phyloP scores from a whole-genome alignment of 495 filamentous ascomycete genomes.

The Neurospora tetraspora region DNA sequence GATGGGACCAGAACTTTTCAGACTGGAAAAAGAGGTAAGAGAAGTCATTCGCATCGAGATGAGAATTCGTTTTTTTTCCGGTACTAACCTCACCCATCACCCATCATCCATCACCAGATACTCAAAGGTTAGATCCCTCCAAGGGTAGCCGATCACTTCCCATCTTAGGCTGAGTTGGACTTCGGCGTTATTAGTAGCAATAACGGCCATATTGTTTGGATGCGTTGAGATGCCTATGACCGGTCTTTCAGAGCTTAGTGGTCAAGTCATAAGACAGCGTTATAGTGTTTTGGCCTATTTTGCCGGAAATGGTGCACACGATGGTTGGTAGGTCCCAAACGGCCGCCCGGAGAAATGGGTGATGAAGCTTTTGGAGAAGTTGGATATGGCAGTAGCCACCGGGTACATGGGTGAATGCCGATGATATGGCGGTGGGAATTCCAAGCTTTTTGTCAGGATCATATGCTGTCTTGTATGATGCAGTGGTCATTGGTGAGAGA shows the following conservation, averaged over 20 bases:
- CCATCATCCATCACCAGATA: not conserved
- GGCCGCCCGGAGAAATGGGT: not conserved
- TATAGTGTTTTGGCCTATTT: not conserved
- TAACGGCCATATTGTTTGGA: too few species aligned
- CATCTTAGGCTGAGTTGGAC: too few species aligned
- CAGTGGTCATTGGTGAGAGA: rapidly evolving
- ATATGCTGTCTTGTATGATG: not conserved
- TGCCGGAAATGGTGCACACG: not conserved
- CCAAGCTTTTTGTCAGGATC: not conserved
- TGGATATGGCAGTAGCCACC: not conserved
- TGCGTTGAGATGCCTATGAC: too few species aligned
- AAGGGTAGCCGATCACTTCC: not conserved
- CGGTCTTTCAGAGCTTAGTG: not conserved
- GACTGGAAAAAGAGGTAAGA: not conserved
- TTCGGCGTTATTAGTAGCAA: too few species aligned
- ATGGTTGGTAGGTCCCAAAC: not conserved
- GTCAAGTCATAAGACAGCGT: not conserved
- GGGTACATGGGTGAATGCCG: not conserved
- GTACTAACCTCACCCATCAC: not conserved
- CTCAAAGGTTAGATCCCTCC: not conserved
- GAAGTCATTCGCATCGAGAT: not conserved
- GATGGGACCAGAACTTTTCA: too few species aligned
- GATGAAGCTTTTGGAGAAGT: not conserved
- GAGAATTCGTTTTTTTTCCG: not conserved
- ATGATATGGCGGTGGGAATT: not conserved